Evolutionary conservation across 495 filamentous ascomycete species (phyloP), one percentile per base, ranked within the genome.

Genomic region (Xylaria scruposa): DNA sequence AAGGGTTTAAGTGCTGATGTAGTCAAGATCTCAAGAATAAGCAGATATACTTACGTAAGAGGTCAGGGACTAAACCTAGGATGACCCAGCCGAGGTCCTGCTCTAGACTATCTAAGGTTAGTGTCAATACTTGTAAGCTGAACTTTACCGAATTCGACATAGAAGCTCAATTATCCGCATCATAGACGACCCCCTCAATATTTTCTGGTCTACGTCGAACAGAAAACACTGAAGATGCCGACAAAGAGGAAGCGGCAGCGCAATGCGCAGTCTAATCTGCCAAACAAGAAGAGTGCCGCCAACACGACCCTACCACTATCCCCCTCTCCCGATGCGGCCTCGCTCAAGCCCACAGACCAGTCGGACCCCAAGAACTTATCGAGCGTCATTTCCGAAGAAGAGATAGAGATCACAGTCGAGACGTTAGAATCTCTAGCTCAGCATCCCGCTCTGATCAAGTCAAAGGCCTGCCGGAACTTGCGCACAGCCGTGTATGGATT

Each of bases 401-500:
- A 86, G 36, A 74, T 86, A 62, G 84, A 83, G 38, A 80, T 85
- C 59, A 78, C 83, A 6, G 73, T 85, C 72, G 84, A 85, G 21
- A 84, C 83, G 7, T 78, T 86, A 0, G 74, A 68, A 0, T 75
- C 80, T 0, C 78, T 86, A 3, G 67, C 82, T 9, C 72, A 80
- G 40, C 76, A 86, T 72, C 83, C 83, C 2, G 70, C 51, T 56
- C 70, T 86, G 2, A 81, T 85, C 68, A 85, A 85, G 72, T 80
- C 83, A 1, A 83, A 84, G 71, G 78, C 77, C 26, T 85, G 83
- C 75, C 85, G 81, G 64, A 81, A 83, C 67, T 72, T 86, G n/a
- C 74, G 83, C 29, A 79, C 78, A 7, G 84, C 83, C 21, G 84
- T 84, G 15, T 84, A 84, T 71, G 80, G 83, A 40, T 86, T 86